phyloP scores from a whole-genome alignment of 805 yeast genomes.

The Candida tallmaniae region DNA sequence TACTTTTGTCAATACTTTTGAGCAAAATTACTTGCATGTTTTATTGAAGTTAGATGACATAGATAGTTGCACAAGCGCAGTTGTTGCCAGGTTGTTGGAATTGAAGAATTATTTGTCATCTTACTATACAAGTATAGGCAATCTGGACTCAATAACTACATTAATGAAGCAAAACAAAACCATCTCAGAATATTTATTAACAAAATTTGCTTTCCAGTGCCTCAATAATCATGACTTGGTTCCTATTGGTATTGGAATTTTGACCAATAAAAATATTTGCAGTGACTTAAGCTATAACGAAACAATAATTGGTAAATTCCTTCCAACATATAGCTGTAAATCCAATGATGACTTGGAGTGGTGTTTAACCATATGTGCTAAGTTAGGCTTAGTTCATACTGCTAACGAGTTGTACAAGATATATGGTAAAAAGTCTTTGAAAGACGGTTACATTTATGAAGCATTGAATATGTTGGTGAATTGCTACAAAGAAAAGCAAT shows the following conservation, averaged over 20 bases:
- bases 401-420: constrained; percentile 50
- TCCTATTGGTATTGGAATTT: constrained; percentile 66
- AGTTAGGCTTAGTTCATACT: constrained; percentile 55
- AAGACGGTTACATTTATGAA: constrained; percentile 56
- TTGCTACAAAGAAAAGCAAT: constrained; percentile 45
- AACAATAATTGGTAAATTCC: constrained; percentile 46
- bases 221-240: constrained; percentile 49
- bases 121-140: constrained; percentile 21
- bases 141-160: background rate
- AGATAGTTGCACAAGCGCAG: constrained; percentile 62
- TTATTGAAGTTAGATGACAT: constrained; percentile 55
- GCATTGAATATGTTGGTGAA: constrained; percentile 61
- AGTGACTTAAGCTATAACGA: constrained; percentile 33
- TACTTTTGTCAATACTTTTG: constrained; percentile 51
- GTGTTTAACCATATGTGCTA: constrained; percentile 70
- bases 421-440: constrained; percentile 44
- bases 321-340: constrained; percentile 57
- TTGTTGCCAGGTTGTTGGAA: constrained; percentile 56
- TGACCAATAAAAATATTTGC: constrained; percentile 37
- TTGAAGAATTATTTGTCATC: constrained; percentile 53
- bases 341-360: constrained; percentile 78
- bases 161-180: constrained; percentile 17
- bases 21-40: constrained; percentile 52
- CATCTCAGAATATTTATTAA: constrained; percentile 54
- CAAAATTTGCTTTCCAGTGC: constrained; percentile 52